These are phyloP conservation scores for Cladosporium cucumerinum DNA, from an alignment of 2,329 filamentous ascomycete species.

Conservation along the genomic window DNA sequence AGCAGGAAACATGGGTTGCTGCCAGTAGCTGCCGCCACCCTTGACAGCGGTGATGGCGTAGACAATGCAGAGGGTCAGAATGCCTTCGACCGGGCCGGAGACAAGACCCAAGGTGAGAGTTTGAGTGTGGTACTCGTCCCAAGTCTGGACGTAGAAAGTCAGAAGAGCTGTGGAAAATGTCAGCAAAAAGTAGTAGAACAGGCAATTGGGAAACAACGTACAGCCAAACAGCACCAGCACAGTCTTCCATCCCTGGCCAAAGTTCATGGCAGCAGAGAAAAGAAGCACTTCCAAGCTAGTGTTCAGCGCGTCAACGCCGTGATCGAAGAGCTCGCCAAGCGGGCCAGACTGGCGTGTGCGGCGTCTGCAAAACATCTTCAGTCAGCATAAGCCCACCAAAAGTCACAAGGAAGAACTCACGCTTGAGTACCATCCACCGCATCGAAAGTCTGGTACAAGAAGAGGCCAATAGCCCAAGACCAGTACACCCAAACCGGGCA, in stretches of 20 bases:
- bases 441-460: slow-evolving; percentile 97
- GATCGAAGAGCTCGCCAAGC: slow-evolving; percentile 93
- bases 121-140: slow-evolving; percentile 99
- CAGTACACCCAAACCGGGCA: slow-evolving; percentile 95
- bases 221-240: slow-evolving; percentile 79
- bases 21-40: slow-evolving; percentile 91
- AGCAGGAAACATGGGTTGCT: slow-evolving; percentile 71
- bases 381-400: background rate
- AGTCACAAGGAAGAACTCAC: slow-evolving; percentile 49
- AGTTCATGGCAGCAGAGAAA: slow-evolving; percentile 87
- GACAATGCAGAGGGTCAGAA: slow-evolving; percentile 76
- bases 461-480: slow-evolving; percentile 83
- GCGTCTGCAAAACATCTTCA: slow-evolving; percentile 52
- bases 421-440: slow-evolving; percentile 93
- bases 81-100: slow-evolving; percentile 92
- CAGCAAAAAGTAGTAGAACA: slow-evolving; percentile 40
- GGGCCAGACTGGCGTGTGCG: slow-evolving; percentile 90
- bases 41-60: slow-evolving; percentile 80
- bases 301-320: slow-evolving; percentile 95
- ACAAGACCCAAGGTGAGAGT: slow-evolving; percentile 87
- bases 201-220: slow-evolving; percentile 42
- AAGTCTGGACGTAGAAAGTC: slow-evolving; percentile 98
- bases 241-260: slow-evolving; percentile 89
- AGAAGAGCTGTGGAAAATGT: slow-evolving; percentile 53
- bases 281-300: slow-evolving; percentile 90